A percentile compares a stretch with the other conserved stretches of the same genome.
Evolutionary conservation across 768 basidiomycete genomes (phyloP).

Genomic region (Lepiota venenata): DNA sequence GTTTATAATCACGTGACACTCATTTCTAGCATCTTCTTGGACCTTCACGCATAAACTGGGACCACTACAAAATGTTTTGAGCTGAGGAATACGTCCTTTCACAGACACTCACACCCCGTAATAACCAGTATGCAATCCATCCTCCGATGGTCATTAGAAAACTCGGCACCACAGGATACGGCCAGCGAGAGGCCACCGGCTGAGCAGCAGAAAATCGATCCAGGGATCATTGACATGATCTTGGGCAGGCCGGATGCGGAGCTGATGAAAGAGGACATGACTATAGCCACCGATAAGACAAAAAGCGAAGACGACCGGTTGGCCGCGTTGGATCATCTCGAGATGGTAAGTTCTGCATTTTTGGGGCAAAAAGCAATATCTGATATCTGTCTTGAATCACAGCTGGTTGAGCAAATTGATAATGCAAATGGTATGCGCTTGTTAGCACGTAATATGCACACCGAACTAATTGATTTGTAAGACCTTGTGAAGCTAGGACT

Average conservation of each 20-base stretch:
- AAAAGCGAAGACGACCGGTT: constrained; percentile 57
- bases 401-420: constrained; percentile 88
- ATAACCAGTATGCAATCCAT: constrained; percentile 59
- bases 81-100: too few relatives aligned
- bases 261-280: constrained; percentile 80
- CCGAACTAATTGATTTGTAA: constrained; percentile 21
- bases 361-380: background rate
- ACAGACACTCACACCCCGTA: too few relatives aligned
- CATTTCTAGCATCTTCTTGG: constrained; percentile 1
- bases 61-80: too few relatives aligned
- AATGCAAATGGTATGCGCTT: constrained; percentile 72
- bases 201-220: constrained; percentile 58
- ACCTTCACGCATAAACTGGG: background rate
- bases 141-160: constrained; percentile 79
- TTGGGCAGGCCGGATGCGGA: constrained; percentile 81
- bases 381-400: background rate
- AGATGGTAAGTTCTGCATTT: constrained; percentile 59
- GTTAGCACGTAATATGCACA: too few relatives aligned
- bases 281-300: constrained; percentile 53
- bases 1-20: too few relatives aligned
- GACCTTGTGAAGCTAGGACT: constrained; percentile 75
- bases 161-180: constrained; percentile 42
- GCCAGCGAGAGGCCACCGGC: constrained; percentile 29
- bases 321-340: constrained; percentile 76
- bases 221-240: constrained; percentile 82